A percentile compares a stretch with the other conserved stretches of the same genome.
phyloP scores from a whole-genome alignment of 345 rosid species.

The Eucalyptus viminalis region DNA sequence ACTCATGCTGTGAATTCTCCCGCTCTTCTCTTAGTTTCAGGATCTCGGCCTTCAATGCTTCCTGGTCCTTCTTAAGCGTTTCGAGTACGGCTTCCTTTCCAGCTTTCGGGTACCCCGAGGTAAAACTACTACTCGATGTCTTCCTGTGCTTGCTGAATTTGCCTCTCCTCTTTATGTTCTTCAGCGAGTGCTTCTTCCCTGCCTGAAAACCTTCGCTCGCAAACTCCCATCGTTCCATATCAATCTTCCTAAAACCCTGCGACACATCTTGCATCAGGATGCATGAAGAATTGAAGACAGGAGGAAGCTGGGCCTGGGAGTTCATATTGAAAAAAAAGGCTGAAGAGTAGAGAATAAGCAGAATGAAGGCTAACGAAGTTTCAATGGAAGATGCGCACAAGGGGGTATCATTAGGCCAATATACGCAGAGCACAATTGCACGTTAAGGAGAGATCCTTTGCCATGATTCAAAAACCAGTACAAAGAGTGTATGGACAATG shows the following conservation, averaged over 20 bases:
- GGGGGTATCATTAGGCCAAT: not conserved
- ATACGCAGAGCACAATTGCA: not conserved
- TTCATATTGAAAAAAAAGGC: not conserved
- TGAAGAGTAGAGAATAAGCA: not conserved
- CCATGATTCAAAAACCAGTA: not conserved
- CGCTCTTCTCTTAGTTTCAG: slow-evolving; percentile 23
- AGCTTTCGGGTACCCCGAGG: not conserved
- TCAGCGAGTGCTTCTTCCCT: slow-evolving; percentile 48
- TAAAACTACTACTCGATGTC: not conserved
- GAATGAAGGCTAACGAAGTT: not conserved
- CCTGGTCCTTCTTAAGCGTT: slow-evolving; percentile 24
- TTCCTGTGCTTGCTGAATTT: not conserved
- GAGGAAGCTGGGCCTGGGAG: not conserved
- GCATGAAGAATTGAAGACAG: not conserved
- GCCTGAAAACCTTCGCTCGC: slow-evolving; percentile 42
- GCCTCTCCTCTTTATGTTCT: slow-evolving; percentile 37
- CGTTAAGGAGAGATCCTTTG: not conserved
- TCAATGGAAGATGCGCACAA: not conserved
- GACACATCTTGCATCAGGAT: not conserved
- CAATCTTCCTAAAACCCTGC: slow-evolving; percentile 63
- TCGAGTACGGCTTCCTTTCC: slow-evolving; percentile 7
- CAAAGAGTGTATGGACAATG: not conserved
- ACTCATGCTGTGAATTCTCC: slow-evolving; percentile 16
- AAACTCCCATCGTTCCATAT: slow-evolving; percentile 52
- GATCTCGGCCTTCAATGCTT: slow-evolving; percentile 24